Percentiles rank a stretch among this genome's conserved stretches.
Conservation (phyloP, 805 yeast genomes). For the Jamesozyma lodderae region DNA sequence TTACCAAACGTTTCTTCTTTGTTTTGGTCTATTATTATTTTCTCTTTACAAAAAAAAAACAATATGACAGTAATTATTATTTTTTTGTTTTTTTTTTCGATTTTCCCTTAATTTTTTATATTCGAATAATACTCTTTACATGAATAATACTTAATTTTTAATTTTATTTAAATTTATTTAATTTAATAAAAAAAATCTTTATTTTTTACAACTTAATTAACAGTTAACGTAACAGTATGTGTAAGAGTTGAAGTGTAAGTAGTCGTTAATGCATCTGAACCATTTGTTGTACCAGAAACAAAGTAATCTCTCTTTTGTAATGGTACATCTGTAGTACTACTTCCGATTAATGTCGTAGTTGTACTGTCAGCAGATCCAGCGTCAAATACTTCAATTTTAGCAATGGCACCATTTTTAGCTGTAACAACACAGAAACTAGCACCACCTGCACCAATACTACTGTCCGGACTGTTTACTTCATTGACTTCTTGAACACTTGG, state of each 20-base stretch:
- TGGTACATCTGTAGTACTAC: not conserved
- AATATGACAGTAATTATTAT: no score
- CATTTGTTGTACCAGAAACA: not conserved
- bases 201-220: not conserved
- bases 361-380: not conserved
- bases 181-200: not conserved
- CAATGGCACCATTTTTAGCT: conserved; percentile 52
- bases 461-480: conserved; percentile 36
- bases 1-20: no score
- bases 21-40: no score
- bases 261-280: not conserved
- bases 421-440: conserved; percentile 82
- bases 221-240: not conserved
- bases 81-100: no score
- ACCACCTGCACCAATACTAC: conserved; percentile 48
- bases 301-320: not conserved
- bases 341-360: not conserved
- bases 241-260: not conserved
- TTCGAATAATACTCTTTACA: no score
- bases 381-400: conserved; percentile 61
- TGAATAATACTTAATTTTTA: no score
- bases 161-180: no score
- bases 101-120: no score
- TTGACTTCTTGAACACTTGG: conserved; percentile 57
- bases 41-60: no score